Conservation (phyloP, 495 filamentous ascomycete species). For the Neurospora sp. region DNA sequence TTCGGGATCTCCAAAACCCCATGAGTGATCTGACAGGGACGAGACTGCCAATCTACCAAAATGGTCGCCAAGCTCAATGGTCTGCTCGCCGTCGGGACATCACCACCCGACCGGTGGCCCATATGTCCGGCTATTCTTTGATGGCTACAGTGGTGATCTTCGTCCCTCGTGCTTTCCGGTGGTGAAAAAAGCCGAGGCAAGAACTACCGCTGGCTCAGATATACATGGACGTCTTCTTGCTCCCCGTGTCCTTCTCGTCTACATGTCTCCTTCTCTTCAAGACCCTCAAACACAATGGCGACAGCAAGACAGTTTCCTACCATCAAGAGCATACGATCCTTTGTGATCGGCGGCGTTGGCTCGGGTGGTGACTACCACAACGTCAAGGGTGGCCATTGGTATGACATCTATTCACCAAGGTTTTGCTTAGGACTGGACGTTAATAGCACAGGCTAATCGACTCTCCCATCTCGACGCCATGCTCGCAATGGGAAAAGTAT, state of each 20-base stretch:
- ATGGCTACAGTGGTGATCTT: background rate
- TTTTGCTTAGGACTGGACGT: background rate
- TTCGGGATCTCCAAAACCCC: background rate
- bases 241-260: background rate
- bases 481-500: slow-evolving; percentile 81
- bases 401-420: slow-evolving; percentile 4
- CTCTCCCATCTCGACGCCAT: slow-evolving; percentile 81
- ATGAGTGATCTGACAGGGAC: background rate
- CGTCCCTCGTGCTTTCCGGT: background rate
- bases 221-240: background rate
- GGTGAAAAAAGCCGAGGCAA: background rate
- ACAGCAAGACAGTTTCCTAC: slow-evolving; percentile 48
- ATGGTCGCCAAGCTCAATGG: background rate
- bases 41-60: background rate
- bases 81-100: slow-evolving; percentile 11
- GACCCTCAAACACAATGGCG: slow-evolving; percentile 24
- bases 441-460: slow-evolving; percentile 60
- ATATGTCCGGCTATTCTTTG: background rate
- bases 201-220: background rate
- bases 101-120: slow-evolving; percentile 10
- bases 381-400: slow-evolving; percentile 85
- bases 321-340: slow-evolving; percentile 74
- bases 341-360: slow-evolving; percentile 75
- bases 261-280: background rate
- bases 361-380: slow-evolving; percentile 92